Conservation (phyloP, 805 yeast genomes). For the Priceomyces medius region DNA sequence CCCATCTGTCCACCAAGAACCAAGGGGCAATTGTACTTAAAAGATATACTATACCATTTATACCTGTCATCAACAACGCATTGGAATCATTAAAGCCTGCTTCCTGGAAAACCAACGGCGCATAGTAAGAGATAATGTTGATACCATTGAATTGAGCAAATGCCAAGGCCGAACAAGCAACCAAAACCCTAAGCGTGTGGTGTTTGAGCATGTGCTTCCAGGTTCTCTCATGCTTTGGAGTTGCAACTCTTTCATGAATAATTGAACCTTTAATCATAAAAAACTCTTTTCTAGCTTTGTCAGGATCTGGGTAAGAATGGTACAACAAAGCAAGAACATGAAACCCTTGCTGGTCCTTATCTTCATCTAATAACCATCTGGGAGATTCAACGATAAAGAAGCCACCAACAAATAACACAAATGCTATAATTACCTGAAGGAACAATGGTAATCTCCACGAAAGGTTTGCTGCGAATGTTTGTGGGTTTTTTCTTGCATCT, state of each 20-base stretch:
- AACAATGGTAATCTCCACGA: conserved; percentile 82
- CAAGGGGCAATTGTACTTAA: conserved; percentile 44
- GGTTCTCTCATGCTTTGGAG: conserved; percentile 40
- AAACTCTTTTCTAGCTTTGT: conserved; percentile 43
- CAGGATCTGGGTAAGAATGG: conserved; percentile 28
- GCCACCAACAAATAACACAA: conserved; percentile 68
- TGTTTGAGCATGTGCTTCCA: conserved; percentile 43
- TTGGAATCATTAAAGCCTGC: conserved; percentile 45
- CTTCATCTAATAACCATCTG: conserved; percentile 83
- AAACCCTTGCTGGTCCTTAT: conserved; percentile 59
- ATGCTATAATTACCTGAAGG: conserved; percentile 73
- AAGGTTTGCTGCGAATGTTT: conserved; percentile 36
- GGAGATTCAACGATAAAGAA: conserved; percentile 84
- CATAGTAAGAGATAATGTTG: conserved; percentile 57
- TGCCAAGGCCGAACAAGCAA: conserved; percentile 44
- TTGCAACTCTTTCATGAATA: conserved; percentile 33
- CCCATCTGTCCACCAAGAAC: conserved; percentile 47
- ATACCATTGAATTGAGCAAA: conserved; percentile 54
- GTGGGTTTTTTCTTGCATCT: conserved; percentile 35
- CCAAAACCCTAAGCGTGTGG: conserved; percentile 33
- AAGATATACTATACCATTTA: conserved; percentile 40
- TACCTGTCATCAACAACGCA: conserved; percentile 45
- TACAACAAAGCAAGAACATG: conserved; percentile 26
- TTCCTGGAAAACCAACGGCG: conserved; percentile 52
- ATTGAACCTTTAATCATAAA: conserved; percentile 47